Evolutionary conservation across 106 monocot genomes (phyloP), one percentile per base, ranked within the genome.

Genomic region (Platanthera guangdongensis): DNA sequence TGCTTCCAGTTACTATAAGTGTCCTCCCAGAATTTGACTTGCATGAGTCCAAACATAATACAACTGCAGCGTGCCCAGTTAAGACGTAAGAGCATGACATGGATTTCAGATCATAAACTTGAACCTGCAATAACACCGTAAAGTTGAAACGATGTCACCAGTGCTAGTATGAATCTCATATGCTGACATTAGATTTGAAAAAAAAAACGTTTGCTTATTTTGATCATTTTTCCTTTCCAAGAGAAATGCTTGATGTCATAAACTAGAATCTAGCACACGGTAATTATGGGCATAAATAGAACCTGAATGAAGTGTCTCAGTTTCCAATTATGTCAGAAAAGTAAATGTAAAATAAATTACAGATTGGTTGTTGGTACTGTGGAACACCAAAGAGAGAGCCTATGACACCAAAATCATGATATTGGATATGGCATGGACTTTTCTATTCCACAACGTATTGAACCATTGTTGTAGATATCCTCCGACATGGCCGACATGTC

Each of bases 81-180:
- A 97, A 77, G 9, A 97, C 94, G 88, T 89, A 97, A 45, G 82
- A 83, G 52, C 97, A 97, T 80, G 97, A 97, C 94, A 92, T 97
- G 70, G 89, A 78, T 67, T 83, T 75, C 55, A 89, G 65, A 77
- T 97, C 97, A 86, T 97, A 97, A 78, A 97, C 85, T 76, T 91
- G 82, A 54, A 97, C 89, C 94, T 97, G 80, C 63, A 88, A 25
- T 59, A 75, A 70, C 22, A 46, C 49, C 22, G 47, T 11, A 51
- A 70, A 74, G 21, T 30, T 45, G n/a, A 51, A 50, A 63, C 50
- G 11, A 50, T 21, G 19, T 64, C 11, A 19, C 2, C 51, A 3
- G 51, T 25, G 25, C 8, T 47, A 70, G 47, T 50, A 6, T 51
- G 18, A 6, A 50, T 14, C 39, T n/a, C 49, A 71, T 71, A 25